Base-by-base conservation (phyloP, 176 grass and related monocot species). In the Olyra latifolia region DNA sequence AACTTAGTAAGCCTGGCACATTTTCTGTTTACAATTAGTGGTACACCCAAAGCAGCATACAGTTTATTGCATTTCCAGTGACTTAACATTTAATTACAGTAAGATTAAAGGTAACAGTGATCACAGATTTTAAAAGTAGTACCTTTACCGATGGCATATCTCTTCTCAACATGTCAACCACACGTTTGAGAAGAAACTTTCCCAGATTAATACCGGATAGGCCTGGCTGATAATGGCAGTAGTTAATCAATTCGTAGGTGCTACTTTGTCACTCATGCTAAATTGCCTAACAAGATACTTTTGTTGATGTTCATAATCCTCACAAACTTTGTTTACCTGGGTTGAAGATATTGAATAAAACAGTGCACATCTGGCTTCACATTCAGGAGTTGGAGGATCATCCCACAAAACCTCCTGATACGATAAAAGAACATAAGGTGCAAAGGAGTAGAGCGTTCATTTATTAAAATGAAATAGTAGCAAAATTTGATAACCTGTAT, bases 261-360 rank as follows among this genome's bases (percentile, higher is more conserved):
- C 11, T 29, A 75, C 15, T 71, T 58, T 69, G 7, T 54, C 19
- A 22, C 30, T 35, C 52, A 44, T 23, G 17, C 38, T 65, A 80
- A 72, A n/a, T 68, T 20, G 49, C 20, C 32, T 41, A 64, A 28
- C n/a, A 47, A 4, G 44, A 28, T 71, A 55, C 10, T 76, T 71
- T 45, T 40, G 55, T 53, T 48, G 10, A 1, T 62, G 55, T 66
- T 59, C 22, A 74, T 9, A 65, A 63, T 63, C 14, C 50, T 84
- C 47, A 61, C 47, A 48, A 80, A 55, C 20, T 80, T 75, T 87
- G 8, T 72, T 83, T 91, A 91, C 95, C 84, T 98, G 95, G 78
- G 95, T 94, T 80, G 92, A 94, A 4, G 95, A 98, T 85, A 98
- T 98, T 58, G 95, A 98, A 74, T 98, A 98, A 83, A 98, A 98